Base-by-base conservation (phyloP, 2,329 filamentous ascomycete genomes). In the Ophiocordyceps australis region DNA sequence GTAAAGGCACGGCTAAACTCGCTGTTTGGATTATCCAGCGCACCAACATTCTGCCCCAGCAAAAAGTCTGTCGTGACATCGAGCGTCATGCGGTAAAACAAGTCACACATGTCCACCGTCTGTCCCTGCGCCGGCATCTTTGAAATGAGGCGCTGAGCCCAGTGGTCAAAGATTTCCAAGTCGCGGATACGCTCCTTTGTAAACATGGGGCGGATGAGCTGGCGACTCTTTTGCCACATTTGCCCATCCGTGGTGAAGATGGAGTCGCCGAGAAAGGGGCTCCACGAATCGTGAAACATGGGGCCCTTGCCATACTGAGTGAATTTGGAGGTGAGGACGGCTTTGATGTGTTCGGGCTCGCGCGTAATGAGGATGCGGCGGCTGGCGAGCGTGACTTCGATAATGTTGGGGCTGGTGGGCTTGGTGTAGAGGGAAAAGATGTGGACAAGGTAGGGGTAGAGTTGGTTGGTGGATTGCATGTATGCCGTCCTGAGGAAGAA, bases 301-400 rank as follows among this genome's bases (percentile, higher is more conserved):
- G 70, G 52, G 6, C 83, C 82, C 45, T 93, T 83, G 38, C 83
- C 85, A 43, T 74, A 94, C 42, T 92, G 79, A 21, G 37, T 29
- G 42, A 94, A 94, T 42, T 93, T 81, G 2, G 75, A 77, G 0
- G 83, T 79, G n/a, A 94, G 59, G 14, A 94, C 63, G 5, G 85
- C 80, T 48, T 93, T 92, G 55, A 92, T 77, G 43, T 93, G 93
- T 41, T 91, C 81, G 1, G 78, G 77, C 37, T 93, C 82, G 5
- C 67, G 66, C 0, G 85, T 93, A 39, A 89, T 60, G 29, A 92
- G 49, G 12, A 75, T 48, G n/a, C 79, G 67, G 24, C 53, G 45
- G 24, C 63, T 60, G 2, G 68, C 39, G 6, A 70, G 38, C 2
- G 57, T 55, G 7, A 55, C 45, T 47, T 86, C 78, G 20, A 63